phyloP scores from a whole-genome alignment of 306 rosid species.

The Mucuna pruriens region DNA sequence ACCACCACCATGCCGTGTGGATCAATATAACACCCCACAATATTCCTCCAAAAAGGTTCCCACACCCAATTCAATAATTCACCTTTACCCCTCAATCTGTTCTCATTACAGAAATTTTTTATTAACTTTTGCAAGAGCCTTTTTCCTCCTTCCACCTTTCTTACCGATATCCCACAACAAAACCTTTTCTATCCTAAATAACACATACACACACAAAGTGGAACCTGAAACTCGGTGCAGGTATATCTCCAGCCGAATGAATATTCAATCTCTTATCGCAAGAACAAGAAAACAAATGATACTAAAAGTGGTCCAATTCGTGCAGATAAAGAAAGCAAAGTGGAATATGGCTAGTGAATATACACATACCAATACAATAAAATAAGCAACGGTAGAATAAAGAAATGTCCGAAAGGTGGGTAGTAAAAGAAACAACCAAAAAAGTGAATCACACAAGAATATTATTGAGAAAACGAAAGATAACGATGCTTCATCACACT shows the following conservation, averaged over 20 bases:
- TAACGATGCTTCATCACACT: conserved; percentile 41
- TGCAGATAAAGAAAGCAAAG: not conserved
- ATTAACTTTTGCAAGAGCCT: conserved; percentile 5
- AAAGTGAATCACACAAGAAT: not conserved
- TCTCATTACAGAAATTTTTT: conserved; percentile 21
- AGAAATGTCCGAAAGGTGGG: not conserved
- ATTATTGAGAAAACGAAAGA: conserved; percentile 41
- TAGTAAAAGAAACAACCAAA: not conserved
- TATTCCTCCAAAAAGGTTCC: conserved; percentile 23
- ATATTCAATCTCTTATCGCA: not conserved
- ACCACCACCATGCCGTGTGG: conserved; percentile 43
- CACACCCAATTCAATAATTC: conserved; percentile 41
- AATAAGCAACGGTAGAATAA: not conserved
- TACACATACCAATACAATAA: not conserved
- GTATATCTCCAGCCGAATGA: not conserved
- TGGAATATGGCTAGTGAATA: conserved; percentile 31
- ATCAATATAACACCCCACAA: conserved; percentile 6
- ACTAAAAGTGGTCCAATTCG: conserved; percentile 43
- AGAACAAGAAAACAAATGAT: not conserved
- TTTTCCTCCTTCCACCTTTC: not conserved
- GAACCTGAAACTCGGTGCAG: conserved; percentile 31
- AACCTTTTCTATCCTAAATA: not conserved
- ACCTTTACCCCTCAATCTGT: conserved; percentile 3
- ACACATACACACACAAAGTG: not conserved
- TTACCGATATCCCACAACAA: not conserved